Conservation (phyloP, 306 rosid genomes). For the Erythrophleum fordii region DNA sequence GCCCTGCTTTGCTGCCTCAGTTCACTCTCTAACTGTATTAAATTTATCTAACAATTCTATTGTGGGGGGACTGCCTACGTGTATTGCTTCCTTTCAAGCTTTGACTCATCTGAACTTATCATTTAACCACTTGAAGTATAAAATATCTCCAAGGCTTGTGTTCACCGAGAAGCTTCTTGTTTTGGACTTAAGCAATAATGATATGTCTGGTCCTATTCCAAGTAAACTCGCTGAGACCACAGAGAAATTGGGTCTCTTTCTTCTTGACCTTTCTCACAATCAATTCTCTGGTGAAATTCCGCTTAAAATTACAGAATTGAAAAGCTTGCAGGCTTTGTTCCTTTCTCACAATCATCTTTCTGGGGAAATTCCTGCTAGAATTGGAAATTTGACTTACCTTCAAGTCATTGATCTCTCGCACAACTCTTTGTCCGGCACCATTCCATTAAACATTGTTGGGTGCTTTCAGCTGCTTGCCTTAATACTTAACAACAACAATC, state of each 20-base stretch:
- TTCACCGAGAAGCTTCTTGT: slow-evolving; percentile 88
- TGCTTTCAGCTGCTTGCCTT: slow-evolving; percentile 97
- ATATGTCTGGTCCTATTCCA: slow-evolving; percentile 83
- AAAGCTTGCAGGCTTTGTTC: slow-evolving; percentile 96
- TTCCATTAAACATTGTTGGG: slow-evolving; percentile 91
- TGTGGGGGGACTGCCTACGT: slow-evolving; percentile 85
- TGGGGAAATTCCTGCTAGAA: slow-evolving; percentile 92
- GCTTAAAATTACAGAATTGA: slow-evolving; percentile 84
- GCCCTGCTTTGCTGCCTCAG: slow-evolving; percentile 87
- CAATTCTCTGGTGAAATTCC: slow-evolving; percentile 90
- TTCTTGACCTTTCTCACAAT: slow-evolving; percentile 93
- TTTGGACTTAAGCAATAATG: slow-evolving; percentile 93
- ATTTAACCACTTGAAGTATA: slow-evolving; percentile 71
- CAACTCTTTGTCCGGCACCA: slow-evolving; percentile 83
- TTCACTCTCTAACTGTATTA: slow-evolving; percentile 63
- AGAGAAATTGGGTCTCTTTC: slow-evolving; percentile 88
- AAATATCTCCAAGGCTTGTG: slow-evolving; percentile 80
- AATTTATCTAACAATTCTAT: slow-evolving; percentile 84
- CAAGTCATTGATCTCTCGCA: slow-evolving; percentile 96
- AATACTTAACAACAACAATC: slow-evolving; percentile 82
- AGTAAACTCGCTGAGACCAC: slow-evolving; percentile 77
- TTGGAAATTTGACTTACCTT: slow-evolving; percentile 93
- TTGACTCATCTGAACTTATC: slow-evolving; percentile 85
- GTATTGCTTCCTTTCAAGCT: slow-evolving; percentile 77
- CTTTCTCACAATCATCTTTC: slow-evolving; percentile 87